Evolutionary conservation across 495 filamentous ascomycete species (phyloP).

Genomic region (Aspergillus haitiensis): DNA sequence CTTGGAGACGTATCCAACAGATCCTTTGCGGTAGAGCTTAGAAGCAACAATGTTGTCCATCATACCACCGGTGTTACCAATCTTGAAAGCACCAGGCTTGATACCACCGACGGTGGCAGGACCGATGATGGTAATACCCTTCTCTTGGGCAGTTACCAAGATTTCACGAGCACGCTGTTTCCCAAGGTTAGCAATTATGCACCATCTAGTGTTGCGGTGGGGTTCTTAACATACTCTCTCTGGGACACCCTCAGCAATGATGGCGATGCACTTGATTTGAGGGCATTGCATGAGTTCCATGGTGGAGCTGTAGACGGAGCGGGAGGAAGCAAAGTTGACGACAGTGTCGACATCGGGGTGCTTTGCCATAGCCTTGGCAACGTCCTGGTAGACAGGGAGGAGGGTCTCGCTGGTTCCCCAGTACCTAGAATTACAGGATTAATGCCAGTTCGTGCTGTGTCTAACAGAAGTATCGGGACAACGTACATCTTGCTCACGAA

Average conservation of each 20-base stretch:
- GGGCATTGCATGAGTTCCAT: conserved; percentile 98
- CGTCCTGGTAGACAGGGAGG: conserved; percentile 95
- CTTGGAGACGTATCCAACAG: conserved; percentile 98
- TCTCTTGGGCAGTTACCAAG: conserved; percentile 89
- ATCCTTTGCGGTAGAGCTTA: conserved; percentile 99
- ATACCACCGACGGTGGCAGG: conserved; percentile 98
- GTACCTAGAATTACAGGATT: conserved; percentile 56
- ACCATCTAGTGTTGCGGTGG: conserved; percentile 1
- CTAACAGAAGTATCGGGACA: background rate
- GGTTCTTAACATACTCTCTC: conserved; percentile 72
- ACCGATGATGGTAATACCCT: conserved; percentile 98
- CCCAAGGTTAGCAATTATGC: conserved; percentile 25
- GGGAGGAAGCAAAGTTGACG: conserved; percentile 99
- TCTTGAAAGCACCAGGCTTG: conserved; percentile 99
- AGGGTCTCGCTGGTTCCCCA: conserved; percentile 99
- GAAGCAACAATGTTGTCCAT: conserved; percentile 99
- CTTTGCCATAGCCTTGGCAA: conserved; percentile 92
- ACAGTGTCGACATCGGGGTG: conserved; percentile 96
- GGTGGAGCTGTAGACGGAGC: conserved; percentile 95
- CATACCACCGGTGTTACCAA: conserved; percentile 99
- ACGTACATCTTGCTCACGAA: conserved; percentile 98
- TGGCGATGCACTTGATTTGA: conserved; percentile 96
- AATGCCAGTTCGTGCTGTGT: background rate
- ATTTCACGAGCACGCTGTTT: conserved; percentile 94
- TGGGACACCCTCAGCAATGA: conserved; percentile 98